Evolutionary conservation across 2,329 filamentous ascomycete genomes (phyloP).

Genomic region (Metarhizium robertsii): DNA sequence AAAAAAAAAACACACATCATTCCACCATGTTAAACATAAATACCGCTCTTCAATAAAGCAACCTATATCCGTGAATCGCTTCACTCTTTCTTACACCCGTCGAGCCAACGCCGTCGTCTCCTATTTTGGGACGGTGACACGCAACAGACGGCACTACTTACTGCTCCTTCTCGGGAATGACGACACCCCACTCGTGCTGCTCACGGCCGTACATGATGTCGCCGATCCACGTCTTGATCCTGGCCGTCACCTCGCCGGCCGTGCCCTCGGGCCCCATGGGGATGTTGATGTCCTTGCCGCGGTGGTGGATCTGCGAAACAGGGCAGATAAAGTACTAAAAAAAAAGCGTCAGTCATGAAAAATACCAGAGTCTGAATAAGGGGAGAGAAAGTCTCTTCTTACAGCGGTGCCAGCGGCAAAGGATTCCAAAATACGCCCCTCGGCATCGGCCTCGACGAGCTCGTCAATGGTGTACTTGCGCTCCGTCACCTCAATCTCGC

Average conservation of each 20-base stretch:
- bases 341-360: not conserved
- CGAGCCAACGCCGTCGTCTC: not conserved
- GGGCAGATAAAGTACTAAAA: conserved; percentile 60
- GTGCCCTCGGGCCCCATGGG: conserved; percentile 44
- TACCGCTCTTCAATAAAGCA: not conserved
- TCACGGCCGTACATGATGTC: conserved; percentile 68
- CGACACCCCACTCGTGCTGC: conserved; percentile 60
- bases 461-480: conserved; percentile 74
- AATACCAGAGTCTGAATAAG: too few species aligned
- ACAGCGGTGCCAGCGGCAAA: conserved; percentile 84
- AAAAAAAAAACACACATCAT: not conserved
- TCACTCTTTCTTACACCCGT: not conserved
- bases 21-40: not conserved
- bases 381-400: conserved; percentile 27
- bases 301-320: conserved; percentile 59
- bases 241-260: conserved; percentile 45
- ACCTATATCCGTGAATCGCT: not conserved
- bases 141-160: not conserved
- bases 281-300: conserved; percentile 52
- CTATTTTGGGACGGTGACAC: too few species aligned
- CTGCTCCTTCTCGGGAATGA: conserved; percentile 51
- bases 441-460: conserved; percentile 58
- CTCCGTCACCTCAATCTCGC: conserved; percentile 65
- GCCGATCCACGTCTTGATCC: conserved; percentile 57
- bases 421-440: conserved; percentile 72